Evolutionary conservation across 495 filamentous ascomycete genomes (phyloP).

Genomic region (Aspergillus asperescens): DNA sequence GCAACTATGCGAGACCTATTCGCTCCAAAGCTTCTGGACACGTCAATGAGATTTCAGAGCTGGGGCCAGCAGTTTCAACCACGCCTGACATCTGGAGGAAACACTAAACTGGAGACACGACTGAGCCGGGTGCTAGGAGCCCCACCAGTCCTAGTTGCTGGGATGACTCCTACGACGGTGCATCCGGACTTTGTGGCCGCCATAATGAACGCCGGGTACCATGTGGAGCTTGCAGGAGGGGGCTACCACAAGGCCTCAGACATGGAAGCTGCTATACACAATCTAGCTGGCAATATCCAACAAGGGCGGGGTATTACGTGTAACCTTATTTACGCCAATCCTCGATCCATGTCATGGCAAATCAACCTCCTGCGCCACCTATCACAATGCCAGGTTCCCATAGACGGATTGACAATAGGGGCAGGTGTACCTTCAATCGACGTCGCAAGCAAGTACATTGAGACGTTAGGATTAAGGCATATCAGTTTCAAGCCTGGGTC

Average conservation of each 20-base stretch:
- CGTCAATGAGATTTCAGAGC: slow-evolving; percentile 13
- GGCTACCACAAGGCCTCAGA: slow-evolving; percentile 26
- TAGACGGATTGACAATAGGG: slow-evolving; percentile 43
- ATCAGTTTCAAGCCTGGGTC: slow-evolving; percentile 50
- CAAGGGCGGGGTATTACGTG: slow-evolving; percentile 32
- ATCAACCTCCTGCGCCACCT: slow-evolving; percentile 27
- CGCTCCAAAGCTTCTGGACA: slow-evolving; percentile 12
- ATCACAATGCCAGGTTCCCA: slow-evolving; percentile 22
- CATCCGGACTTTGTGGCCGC: slow-evolving; percentile 36
- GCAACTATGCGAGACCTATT: slow-evolving; percentile 19
- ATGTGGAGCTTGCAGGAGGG: slow-evolving; percentile 36
- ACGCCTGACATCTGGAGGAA: slow-evolving; percentile 12
- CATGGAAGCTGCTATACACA: slow-evolving; percentile 28
- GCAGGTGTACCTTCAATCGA: slow-evolving; percentile 48
- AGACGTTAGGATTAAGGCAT: slow-evolving; percentile 42
- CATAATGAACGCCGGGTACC: slow-evolving; percentile 38
- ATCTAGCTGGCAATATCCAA: slow-evolving; percentile 23
- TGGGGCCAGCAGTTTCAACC: slow-evolving; percentile 27
- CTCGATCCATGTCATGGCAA: slow-evolving; percentile 34
- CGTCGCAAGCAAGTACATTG: slow-evolving; percentile 43
- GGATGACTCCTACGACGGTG: slow-evolving; percentile 42
- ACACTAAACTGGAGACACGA: slow-evolving; percentile 27
- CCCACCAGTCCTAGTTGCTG: slow-evolving; percentile 39
- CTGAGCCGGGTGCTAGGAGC: slow-evolving; percentile 31
- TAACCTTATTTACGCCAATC: slow-evolving; percentile 40